Conservation (phyloP, 2,329 filamentous ascomycete species). For the Aspergillus tamarii region DNA sequence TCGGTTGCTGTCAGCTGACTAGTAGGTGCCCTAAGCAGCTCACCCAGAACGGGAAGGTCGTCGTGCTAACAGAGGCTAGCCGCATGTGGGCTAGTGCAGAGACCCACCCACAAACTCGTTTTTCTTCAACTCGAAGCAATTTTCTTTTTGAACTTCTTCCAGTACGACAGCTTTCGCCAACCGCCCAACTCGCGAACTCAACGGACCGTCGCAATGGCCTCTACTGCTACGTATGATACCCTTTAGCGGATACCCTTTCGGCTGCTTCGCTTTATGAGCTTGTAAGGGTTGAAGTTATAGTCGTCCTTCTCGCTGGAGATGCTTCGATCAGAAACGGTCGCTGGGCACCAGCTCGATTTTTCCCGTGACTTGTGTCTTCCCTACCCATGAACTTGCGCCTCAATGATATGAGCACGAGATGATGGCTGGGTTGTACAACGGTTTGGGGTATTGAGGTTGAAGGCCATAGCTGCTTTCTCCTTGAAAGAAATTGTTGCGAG, state of each 20-base stretch:
- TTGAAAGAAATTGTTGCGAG: constrained; percentile 73
- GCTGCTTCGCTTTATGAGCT: constrained; percentile 40
- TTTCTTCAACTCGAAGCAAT: constrained; percentile 14
- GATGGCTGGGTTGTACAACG: constrained; percentile 59
- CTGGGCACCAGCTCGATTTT: constrained; percentile 76
- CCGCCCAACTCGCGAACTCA: constrained; percentile 46
- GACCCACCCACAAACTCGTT: constrained; percentile 39
- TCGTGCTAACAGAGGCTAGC: constrained; percentile 5
- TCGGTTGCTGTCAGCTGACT: constrained; percentile 25
- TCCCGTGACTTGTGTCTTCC: constrained; percentile 51
- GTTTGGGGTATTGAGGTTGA: constrained; percentile 78
- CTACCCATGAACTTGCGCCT: constrained; percentile 32
- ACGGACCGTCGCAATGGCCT: constrained; percentile 59
- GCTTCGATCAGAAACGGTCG: constrained; percentile 42
- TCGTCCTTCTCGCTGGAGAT: constrained; percentile 81
- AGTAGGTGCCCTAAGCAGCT: constrained; percentile 24
- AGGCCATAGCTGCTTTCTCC: constrained; percentile 65
- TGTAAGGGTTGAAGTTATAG: constrained; percentile 69
- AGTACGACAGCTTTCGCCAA: constrained; percentile 41
- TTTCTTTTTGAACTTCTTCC: constrained; percentile 26
- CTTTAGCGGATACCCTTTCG: constrained; percentile 37
- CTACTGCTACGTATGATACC: constrained; percentile 64
- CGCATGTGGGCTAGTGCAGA: constrained; percentile 25
- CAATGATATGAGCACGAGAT: constrained; percentile 37
- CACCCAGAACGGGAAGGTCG: constrained; percentile 11